Conservation (phyloP, 2,329 filamentous ascomycete genomes). For the Ascochyta viciae-villosae region DNA sequence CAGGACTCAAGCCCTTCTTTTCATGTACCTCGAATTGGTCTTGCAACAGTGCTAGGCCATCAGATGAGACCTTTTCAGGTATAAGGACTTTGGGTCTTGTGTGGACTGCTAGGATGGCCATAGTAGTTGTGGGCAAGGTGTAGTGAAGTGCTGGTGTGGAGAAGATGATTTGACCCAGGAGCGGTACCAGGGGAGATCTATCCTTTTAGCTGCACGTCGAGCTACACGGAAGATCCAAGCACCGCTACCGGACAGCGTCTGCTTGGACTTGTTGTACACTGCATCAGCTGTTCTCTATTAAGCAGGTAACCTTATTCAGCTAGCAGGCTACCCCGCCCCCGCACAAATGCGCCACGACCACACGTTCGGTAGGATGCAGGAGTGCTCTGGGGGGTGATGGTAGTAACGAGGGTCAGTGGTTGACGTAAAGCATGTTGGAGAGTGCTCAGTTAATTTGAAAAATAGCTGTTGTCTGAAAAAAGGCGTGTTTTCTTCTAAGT, state of each 20-base stretch:
- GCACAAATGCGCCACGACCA: constrained; percentile 34
- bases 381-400: no score
- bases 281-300: constrained; percentile 36
- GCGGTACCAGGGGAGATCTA: constrained; percentile 2
- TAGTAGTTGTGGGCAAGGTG: constrained; percentile 18
- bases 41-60: constrained; percentile 74
- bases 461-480: neutral
- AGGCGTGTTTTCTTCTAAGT: neutral
- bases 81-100: constrained; percentile 68
- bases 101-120: constrained; percentile 40
- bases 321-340: constrained; percentile 42
- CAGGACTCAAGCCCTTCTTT: constrained; percentile 65
- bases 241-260: constrained; percentile 37
- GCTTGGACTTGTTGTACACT: constrained; percentile 11
- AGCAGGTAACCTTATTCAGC: constrained; percentile 29
- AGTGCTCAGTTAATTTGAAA: neutral
- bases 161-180: neutral
- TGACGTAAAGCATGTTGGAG: neutral
- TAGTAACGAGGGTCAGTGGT: neutral
- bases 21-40: constrained; percentile 74
- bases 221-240: constrained; percentile 6
- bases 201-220: constrained; percentile 12
- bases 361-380: neutral
- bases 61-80: constrained; percentile 80
- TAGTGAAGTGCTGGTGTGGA: neutral